Evolutionary conservation across 1,139 yeast species (phyloP).

Genomic region (Saccharomyces hybrid): DNA sequence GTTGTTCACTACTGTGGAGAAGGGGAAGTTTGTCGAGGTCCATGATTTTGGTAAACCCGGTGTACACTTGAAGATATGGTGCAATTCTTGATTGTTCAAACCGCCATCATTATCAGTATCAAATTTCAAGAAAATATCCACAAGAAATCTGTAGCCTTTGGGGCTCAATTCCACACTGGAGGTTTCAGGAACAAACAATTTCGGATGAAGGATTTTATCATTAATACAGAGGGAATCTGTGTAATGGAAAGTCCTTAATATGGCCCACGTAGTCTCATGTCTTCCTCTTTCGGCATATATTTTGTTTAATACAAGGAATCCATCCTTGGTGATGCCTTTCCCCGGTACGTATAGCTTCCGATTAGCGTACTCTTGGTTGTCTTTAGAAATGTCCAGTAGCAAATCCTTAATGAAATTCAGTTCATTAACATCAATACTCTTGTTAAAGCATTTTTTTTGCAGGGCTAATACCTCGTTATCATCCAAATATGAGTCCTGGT

Average conservation of each 20-base stretch:
- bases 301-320: constrained; percentile 69
- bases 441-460: constrained; percentile 70
- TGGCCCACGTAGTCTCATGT: constrained; percentile 96
- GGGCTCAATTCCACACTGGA: constrained; percentile 91
- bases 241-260: constrained; percentile 75
- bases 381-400: constrained; percentile 20
- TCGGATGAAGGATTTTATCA: constrained; percentile 71
- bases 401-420: constrained; percentile 43
- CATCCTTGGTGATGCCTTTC: constrained; percentile 62
- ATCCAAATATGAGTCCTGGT: constrained; percentile 77
- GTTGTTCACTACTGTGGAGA: constrained; percentile 81
- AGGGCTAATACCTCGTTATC: constrained; percentile 61
- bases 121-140: constrained; percentile 76
- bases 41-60: constrained; percentile 88
- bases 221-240: constrained; percentile 83
- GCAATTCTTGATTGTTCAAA: constrained; percentile 62
- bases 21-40: constrained; percentile 80
- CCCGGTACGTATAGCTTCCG: constrained; percentile 25
- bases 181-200: constrained; percentile 63
- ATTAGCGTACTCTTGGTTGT: constrained; percentile 14
- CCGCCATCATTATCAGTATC: constrained; percentile 97
- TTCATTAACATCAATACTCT: constrained; percentile 47
- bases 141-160: constrained; percentile 84
- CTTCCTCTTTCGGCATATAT: constrained; percentile 84
- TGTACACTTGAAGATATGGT: constrained; percentile 68